phyloP scores from a whole-genome alignment of 2,329 filamentous ascomycete genomes.

The Dissoconium aciculare region DNA sequence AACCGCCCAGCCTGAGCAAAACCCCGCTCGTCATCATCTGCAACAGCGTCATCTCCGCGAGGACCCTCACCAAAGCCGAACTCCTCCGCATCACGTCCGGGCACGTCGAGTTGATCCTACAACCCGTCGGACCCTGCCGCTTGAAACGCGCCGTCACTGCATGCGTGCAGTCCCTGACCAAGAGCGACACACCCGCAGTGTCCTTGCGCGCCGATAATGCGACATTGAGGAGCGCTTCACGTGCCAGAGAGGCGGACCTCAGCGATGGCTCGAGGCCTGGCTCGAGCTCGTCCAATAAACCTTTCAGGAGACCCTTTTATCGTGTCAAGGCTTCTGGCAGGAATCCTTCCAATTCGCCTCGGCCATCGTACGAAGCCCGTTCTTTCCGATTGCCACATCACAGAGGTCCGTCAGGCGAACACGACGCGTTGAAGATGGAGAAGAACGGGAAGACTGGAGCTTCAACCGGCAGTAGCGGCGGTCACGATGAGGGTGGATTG shows the following conservation, averaged over 20 bases:
- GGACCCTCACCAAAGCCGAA: neutral
- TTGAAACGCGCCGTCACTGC: neutral
- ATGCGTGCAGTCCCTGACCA: neutral
- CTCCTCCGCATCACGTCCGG: neutral
- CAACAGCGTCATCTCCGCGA: slow-evolving; percentile 3
- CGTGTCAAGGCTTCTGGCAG: no score
- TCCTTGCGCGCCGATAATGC: neutral
- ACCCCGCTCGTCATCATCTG: slow-evolving; percentile 3
- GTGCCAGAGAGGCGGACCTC: no score
- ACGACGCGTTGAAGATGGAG: neutral
- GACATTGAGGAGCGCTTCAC: no score
- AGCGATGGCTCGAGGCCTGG: no score
- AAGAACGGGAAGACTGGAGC: neutral
- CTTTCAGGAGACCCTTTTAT: no score
- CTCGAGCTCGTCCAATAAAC: no score
- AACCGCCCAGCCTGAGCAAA: neutral
- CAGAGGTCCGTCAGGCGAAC: no score
- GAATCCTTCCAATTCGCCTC: no score
- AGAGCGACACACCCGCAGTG: neutral
- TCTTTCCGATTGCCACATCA: no score
- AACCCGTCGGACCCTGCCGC: neutral
- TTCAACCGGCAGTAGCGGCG: neutral
- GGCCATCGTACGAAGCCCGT: no score
- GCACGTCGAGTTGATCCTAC: slow-evolving; percentile 1
- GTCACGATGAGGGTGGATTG: neutral